Percentiles rank a stretch among this genome's conserved stretches.
phyloP scores from a whole-genome alignment of 805 yeast genomes.

The Cyberlindnera euphorbiiphila region DNA sequence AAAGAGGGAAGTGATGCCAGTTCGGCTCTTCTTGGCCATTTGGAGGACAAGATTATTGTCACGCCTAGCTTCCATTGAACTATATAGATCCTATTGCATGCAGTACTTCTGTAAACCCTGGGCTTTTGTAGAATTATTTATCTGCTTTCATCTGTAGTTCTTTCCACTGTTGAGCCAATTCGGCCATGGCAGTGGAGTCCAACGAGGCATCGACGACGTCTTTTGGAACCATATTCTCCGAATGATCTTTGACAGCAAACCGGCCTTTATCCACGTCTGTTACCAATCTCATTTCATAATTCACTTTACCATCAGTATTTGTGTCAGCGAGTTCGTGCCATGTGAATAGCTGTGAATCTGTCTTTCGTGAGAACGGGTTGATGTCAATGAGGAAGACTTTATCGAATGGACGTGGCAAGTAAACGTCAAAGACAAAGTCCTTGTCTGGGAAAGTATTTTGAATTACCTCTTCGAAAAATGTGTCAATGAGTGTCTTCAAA shows the following conservation, averaged over 20 bases:
- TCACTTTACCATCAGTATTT: constrained; percentile 29
- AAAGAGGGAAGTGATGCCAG: constrained; percentile 32
- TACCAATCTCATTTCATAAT: constrained; percentile 60
- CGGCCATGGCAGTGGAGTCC: constrained; percentile 66
- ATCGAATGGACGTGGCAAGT: constrained; percentile 70
- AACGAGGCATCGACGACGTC: constrained; percentile 84
- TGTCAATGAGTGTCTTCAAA: constrained; percentile 44
- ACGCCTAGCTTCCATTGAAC: constrained; percentile 43
- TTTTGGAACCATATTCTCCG: constrained; percentile 87
- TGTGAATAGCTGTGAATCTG: constrained; percentile 74
- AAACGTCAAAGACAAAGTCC: constrained; percentile 72
- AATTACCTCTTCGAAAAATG: constrained; percentile 50
- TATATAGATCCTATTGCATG: not conserved
- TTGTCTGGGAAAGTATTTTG: constrained; percentile 48
- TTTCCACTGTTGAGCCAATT: constrained; percentile 60
- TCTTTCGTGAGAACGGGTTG: constrained; percentile 76
- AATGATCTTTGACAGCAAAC: constrained; percentile 76
- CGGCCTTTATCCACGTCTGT: constrained; percentile 66
- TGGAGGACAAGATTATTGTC: constrained; percentile 53
- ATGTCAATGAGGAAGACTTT: constrained; percentile 74
- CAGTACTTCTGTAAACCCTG: not conserved
- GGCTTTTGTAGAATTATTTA: not conserved
- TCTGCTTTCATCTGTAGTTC: constrained; percentile 32
- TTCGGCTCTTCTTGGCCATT: constrained; percentile 49
- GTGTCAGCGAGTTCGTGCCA: constrained; percentile 71